These are phyloP conservation scores for Cercis canadensis DNA, from an alignment of 306 rosid genomes.

Conservation along the genomic window DNA sequence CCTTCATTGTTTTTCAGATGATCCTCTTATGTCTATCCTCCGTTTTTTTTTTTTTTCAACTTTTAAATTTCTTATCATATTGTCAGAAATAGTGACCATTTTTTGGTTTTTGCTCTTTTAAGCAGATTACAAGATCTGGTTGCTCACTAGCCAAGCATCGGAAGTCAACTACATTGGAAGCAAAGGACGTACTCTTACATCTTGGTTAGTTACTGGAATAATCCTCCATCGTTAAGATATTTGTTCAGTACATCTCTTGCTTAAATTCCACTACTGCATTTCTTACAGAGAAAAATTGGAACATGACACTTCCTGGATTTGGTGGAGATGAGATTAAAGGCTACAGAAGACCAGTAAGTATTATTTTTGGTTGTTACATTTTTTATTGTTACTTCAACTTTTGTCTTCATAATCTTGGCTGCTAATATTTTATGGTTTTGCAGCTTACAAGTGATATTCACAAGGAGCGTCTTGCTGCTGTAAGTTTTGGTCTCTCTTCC, in stretches of 20 bases:
- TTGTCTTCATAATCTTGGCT: conserved; percentile 23
- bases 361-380: background rate
- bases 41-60: too few relatives aligned
- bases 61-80: too few relatives aligned
- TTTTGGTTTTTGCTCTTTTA: conserved; percentile 8
- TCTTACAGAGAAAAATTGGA: conserved; percentile 83
- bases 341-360: conserved; percentile 72
- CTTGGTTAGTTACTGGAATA: conserved; percentile 65
- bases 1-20: too few relatives aligned
- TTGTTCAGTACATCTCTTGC: conserved; percentile 13
- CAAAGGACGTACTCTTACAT: conserved; percentile 91
- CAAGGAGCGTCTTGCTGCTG: conserved; percentile 89
- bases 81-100: background rate
- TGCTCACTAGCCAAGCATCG: conserved; percentile 95
- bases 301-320: conserved; percentile 90
- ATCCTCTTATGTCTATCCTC: too few relatives aligned
- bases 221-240: background rate
- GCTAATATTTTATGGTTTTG: conserved; percentile 46
- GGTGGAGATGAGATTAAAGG: conserved; percentile 91
- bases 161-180: conserved; percentile 82
- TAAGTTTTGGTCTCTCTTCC: conserved; percentile 52
- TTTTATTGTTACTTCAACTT: background rate
- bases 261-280: conserved; percentile 29
- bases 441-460: conserved; percentile 78
- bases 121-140: conserved; percentile 86